These are phyloP conservation scores for Chaetomium globosum DNA, from an alignment of 2,329 filamentous ascomycete species.

Conservation along the genomic window DNA sequence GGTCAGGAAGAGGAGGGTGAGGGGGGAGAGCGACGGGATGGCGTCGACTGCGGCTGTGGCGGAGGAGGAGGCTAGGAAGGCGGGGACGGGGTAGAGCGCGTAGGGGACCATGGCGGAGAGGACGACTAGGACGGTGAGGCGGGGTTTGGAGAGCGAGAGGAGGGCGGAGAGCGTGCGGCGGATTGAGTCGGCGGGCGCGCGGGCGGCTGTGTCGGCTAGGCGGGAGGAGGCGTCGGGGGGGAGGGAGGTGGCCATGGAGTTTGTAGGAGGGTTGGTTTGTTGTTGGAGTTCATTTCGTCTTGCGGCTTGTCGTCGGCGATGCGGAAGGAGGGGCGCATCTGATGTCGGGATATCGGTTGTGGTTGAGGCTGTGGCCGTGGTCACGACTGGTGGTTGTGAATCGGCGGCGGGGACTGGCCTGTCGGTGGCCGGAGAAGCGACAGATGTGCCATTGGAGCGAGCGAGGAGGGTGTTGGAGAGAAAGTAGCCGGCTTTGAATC, in stretches of 20 bases:
- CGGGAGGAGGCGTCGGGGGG: slow-evolving; percentile 53
- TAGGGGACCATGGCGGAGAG: slow-evolving; percentile 90
- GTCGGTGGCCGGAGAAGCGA: slow-evolving; percentile 18
- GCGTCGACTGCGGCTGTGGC: slow-evolving; percentile 54
- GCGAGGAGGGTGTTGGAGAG: slow-evolving; percentile 42
- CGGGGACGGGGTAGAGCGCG: slow-evolving; percentile 87
- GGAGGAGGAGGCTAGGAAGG: slow-evolving; percentile 70
- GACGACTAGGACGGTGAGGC: slow-evolving; percentile 86
- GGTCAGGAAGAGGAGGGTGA: slow-evolving; percentile 91
- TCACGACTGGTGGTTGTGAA: neutral
- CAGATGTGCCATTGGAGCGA: slow-evolving; percentile 36
- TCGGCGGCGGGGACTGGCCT: slow-evolving; percentile 1
- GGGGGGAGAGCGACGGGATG: slow-evolving; percentile 76
- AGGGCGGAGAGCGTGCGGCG: slow-evolving; percentile 75
- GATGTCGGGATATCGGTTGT: slow-evolving; percentile 12
- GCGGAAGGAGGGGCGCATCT: slow-evolving; percentile 35
- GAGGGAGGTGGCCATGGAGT: slow-evolving; percentile 32
- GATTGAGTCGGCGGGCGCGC: slow-evolving; percentile 54
- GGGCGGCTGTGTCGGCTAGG: slow-evolving; percentile 56
- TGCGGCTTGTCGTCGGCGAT: slow-evolving; percentile 39
- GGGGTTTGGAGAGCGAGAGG: slow-evolving; percentile 92
- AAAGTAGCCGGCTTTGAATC: slow-evolving; percentile 42
- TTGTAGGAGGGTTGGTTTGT: slow-evolving; percentile 22
- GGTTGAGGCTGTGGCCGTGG: neutral
- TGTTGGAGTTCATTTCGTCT: slow-evolving; percentile 28